Evolutionary conservation across 2,329 filamentous ascomycete genomes (phyloP).

Genomic region (Diaporthe longicolla): DNA sequence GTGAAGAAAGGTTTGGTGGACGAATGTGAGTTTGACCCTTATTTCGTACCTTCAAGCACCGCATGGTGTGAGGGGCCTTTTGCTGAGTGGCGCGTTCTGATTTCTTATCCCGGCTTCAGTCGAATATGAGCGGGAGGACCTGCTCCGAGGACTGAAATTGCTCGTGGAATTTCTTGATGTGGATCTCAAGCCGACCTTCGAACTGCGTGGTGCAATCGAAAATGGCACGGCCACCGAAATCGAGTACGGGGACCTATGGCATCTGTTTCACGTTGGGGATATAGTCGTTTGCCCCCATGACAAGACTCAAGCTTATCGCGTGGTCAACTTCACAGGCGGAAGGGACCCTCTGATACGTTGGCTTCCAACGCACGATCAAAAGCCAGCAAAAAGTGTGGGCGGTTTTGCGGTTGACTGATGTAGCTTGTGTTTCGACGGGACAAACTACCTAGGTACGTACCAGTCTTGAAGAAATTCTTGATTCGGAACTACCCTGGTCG

Average conservation of each 20-base stretch:
- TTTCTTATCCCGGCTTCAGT: background rate
- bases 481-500: background rate
- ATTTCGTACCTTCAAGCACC: too few relatives aligned
- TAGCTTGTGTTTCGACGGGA: conserved; percentile 9
- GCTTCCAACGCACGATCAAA: too few relatives aligned
- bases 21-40: background rate
- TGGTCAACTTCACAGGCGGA: conserved; percentile 19
- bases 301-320: conserved; percentile 1
- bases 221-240: conserved; percentile 6
- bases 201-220: background rate
- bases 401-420: conserved; percentile 11
- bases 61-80: background rate
- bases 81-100: background rate
- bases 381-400: background rate
- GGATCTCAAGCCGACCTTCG: conserved; percentile 12
- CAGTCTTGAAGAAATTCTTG: background rate
- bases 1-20: background rate
- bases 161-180: background rate
- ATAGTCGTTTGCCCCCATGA: background rate
- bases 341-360: background rate
- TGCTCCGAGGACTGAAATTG: background rate
- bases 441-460: conserved; percentile 10
- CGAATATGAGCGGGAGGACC: background rate
- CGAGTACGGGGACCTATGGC: conserved; percentile 21
- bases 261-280: background rate